A percentile compares a stretch with the other conserved stretches of the same genome.
These are phyloP conservation scores for Gaultheria prostrata DNA, from an alignment of 148 eudicot genomes.

Conservation along the genomic window DNA sequence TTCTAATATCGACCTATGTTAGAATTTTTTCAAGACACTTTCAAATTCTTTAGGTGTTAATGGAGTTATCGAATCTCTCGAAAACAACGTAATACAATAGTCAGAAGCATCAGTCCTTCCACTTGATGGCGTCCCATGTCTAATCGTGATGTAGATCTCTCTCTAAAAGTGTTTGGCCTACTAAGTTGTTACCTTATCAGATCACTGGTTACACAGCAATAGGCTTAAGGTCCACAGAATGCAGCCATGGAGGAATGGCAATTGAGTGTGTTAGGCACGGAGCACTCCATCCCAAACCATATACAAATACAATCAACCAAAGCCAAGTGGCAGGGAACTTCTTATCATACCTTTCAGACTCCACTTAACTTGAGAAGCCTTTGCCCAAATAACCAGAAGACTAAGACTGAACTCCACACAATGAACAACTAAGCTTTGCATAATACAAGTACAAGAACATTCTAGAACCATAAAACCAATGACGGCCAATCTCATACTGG, in stretches of 20 bases:
- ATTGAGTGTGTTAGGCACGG: background rate
- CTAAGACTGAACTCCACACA: background rate
- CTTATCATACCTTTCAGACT: background rate
- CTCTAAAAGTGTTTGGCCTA: background rate
- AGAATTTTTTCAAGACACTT: background rate
- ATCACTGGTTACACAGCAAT: background rate
- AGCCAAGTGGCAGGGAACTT: background rate
- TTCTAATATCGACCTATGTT: background rate
- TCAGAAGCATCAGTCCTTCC: background rate
- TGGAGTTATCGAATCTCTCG: background rate
- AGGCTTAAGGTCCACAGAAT: background rate
- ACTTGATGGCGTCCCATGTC: background rate
- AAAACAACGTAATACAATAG: background rate
- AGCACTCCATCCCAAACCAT: constrained; percentile 3
- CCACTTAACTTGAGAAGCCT: background rate
- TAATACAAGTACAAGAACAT: background rate
- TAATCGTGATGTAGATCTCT: too few species aligned
- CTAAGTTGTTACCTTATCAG: background rate
- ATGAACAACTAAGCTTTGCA: background rate
- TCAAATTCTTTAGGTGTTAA: background rate
- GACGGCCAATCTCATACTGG: background rate
- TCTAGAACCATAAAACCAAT: background rate
- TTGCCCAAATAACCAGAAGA: background rate
- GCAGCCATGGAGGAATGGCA: background rate
- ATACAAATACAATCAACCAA: background rate